Evolutionary conservation across 169 alveolate species (phyloP).

Genomic region (Cystoisospora suis): DNA sequence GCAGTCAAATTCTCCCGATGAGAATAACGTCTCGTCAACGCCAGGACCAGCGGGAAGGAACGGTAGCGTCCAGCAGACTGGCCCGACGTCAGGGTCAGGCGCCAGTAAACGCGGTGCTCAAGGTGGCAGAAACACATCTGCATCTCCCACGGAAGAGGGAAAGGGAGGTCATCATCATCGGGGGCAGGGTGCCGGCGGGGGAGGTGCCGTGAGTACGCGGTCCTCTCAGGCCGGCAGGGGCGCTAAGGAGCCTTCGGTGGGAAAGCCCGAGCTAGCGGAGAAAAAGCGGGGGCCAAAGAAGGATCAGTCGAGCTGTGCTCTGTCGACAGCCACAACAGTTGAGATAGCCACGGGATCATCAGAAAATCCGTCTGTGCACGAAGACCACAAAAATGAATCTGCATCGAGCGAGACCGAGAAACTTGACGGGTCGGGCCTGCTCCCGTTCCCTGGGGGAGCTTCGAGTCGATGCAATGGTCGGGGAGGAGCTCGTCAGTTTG

Average conservation of each 20-base stretch:
- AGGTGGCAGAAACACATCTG: conserved; percentile 21
- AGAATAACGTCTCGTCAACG: too few relatives aligned
- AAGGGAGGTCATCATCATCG: too few relatives aligned
- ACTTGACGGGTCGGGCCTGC: conserved; percentile 13
- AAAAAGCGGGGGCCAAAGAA: neutral
- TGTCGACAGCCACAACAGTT: neutral
- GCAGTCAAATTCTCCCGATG: too few relatives aligned
- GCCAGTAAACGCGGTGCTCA: too few relatives aligned
- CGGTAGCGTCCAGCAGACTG: neutral
- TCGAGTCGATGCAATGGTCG: too few relatives aligned
- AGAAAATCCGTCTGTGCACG: neutral
- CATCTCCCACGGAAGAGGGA: neutral
- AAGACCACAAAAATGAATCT: neutral
- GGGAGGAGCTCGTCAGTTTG: too few relatives aligned
- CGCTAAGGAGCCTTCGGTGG: too few relatives aligned
- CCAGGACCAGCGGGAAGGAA: neutral
- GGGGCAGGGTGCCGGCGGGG: neutral
- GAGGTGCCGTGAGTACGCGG: neutral
- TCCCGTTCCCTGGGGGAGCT: neutral
- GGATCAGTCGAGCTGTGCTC: neutral
- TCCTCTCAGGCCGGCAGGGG: too few relatives aligned
- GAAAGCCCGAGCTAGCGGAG: neutral
- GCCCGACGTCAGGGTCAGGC: neutral
- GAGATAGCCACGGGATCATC: neutral
- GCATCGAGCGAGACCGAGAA: neutral